phyloP scores from a whole-genome alignment of 129 eudicot species.

The Artemisia annua region DNA sequence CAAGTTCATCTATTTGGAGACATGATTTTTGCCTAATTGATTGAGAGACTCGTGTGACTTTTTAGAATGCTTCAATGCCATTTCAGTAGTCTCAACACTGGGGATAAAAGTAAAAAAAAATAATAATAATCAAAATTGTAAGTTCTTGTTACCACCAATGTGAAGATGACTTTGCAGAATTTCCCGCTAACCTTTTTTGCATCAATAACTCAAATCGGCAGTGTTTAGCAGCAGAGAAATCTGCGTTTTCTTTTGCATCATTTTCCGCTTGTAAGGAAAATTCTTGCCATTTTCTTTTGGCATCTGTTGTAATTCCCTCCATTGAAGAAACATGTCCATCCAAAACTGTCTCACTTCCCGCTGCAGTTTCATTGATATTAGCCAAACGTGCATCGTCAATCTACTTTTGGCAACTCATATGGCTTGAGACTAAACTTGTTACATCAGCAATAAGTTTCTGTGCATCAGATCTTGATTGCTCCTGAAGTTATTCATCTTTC shows the following conservation, averaged over 20 bases:
- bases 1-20: constrained; percentile 39
- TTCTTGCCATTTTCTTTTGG: constrained; percentile 61
- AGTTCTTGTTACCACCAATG: constrained; percentile 6
- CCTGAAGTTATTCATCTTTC: constrained; percentile 38
- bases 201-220: constrained; percentile 81
- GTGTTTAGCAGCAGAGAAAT: constrained; percentile 93
- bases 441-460: constrained; percentile 85
- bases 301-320: constrained; percentile 55
- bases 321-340: constrained; percentile 61
- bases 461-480: constrained; percentile 64
- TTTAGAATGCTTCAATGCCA: constrained; percentile 54
- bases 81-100: constrained; percentile 62
- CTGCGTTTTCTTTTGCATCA: constrained; percentile 64
- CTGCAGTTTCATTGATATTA: constrained; percentile 53
- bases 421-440: constrained; percentile 59
- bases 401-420: constrained; percentile 72
- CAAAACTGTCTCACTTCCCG: constrained; percentile 51
- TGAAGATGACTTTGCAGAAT: not conserved
- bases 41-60: constrained; percentile 46
- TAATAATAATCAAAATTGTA: not conserved
- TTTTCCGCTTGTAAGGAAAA: constrained; percentile 65
- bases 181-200: constrained; percentile 62
- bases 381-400: constrained; percentile 75
- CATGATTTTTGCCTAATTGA: constrained; percentile 49
- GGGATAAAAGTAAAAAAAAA: not conserved